These are phyloP conservation scores for Trichoderma afroharzianum DNA, from an alignment of 2,329 filamentous ascomycete species.

Conservation along the genomic window DNA sequence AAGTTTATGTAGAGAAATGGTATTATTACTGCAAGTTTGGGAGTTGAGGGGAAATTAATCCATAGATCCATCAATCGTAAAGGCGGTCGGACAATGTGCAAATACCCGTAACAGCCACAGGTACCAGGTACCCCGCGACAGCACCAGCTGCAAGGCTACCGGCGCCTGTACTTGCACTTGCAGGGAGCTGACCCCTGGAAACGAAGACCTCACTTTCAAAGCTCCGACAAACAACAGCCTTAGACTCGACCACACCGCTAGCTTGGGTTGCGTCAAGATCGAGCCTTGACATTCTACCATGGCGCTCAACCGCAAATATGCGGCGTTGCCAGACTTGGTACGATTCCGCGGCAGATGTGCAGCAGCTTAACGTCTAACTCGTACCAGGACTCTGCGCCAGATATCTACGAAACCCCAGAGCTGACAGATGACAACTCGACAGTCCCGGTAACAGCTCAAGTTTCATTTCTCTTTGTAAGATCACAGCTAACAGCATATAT, in stretches of 20 bases:
- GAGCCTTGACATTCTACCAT: conserved; percentile 41
- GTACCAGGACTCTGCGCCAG: conserved; percentile 78
- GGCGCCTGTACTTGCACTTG: not conserved
- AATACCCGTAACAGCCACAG: not conserved
- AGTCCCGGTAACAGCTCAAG: conserved; percentile 57
- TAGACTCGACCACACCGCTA: not conserved
- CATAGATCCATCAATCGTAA: not conserved
- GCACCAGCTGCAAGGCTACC: not conserved
- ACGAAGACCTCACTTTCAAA: not conserved
- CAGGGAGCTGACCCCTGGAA: conserved; percentile 7
- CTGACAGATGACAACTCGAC: conserved; percentile 88
- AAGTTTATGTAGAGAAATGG: not conserved
- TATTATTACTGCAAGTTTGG: not conserved
- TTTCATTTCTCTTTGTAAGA: not conserved
- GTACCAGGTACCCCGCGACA: not conserved
- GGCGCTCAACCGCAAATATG: conserved; percentile 78
- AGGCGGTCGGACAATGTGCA: not conserved
- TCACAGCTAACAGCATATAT: conserved; percentile 24
- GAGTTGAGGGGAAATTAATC: not conserved
- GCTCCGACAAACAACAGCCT: not conserved
- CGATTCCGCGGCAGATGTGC: conserved; percentile 20
- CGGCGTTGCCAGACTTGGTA: conserved; percentile 75
- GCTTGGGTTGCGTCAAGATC: not conserved
- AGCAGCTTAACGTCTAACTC: conserved; percentile 17
- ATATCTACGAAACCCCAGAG: conserved; percentile 95